These are phyloP conservation scores for Nemania sp. DNA, from an alignment of 2,329 filamentous ascomycete species.

Conservation along the genomic window DNA sequence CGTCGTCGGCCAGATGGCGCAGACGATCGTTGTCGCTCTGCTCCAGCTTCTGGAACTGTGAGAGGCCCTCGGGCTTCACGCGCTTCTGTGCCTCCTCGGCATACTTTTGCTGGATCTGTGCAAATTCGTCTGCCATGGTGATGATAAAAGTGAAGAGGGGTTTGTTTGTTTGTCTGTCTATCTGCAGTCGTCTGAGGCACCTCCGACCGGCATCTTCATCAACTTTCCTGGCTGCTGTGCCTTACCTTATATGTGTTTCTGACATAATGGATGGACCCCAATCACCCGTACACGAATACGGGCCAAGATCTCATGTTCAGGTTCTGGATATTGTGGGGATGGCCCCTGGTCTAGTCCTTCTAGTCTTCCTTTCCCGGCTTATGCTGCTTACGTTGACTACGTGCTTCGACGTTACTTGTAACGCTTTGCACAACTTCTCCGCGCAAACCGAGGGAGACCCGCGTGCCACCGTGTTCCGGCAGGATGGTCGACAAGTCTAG, in stretches of 20 bases:
- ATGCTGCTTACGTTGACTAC: no score
- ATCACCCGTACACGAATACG: slow-evolving; percentile 7
- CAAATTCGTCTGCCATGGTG: slow-evolving; percentile 33
- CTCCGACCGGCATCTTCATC: background rate
- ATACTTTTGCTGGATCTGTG: slow-evolving; percentile 35
- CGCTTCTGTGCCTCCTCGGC: slow-evolving; percentile 39
- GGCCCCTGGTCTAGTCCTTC: no score
- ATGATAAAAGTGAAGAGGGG: background rate
- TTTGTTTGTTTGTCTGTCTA: no score
- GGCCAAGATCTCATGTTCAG: background rate
- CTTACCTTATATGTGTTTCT: no score
- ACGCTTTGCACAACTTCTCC: background rate
- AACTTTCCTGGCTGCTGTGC: no score
- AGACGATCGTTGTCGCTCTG: slow-evolving; percentile 36
- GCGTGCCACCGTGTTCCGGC: background rate
- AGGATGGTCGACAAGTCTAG: background rate
- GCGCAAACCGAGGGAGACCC: background rate
- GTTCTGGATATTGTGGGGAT: background rate
- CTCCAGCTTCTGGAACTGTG: slow-evolving; percentile 33
- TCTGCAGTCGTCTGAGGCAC: background rate
- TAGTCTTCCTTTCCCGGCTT: no score
- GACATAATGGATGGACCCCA: background rate
- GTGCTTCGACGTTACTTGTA: no score
- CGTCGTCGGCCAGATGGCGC: slow-evolving; percentile 38
- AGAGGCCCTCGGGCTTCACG: slow-evolving; percentile 35